Conservation (phyloP, 2,329 filamentous ascomycete species). For the Drechmeria coniospora region DNA sequence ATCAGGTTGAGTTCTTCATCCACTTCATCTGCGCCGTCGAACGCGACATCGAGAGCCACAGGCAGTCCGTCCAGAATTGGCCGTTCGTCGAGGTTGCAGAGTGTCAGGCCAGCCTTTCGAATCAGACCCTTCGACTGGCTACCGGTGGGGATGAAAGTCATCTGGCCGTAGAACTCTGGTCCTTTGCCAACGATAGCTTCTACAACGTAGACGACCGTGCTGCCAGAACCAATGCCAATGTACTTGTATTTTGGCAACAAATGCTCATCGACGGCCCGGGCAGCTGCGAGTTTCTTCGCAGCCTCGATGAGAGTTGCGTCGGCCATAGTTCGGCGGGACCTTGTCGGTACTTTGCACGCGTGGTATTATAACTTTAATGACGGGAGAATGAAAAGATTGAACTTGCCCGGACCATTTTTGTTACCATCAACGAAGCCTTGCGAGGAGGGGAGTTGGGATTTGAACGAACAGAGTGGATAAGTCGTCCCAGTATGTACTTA, state of each 20-base stretch:
- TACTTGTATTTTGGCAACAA: slow-evolving; percentile 46
- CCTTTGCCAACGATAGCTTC: slow-evolving; percentile 58
- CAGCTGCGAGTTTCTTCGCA: slow-evolving; percentile 62
- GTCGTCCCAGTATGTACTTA: no score
- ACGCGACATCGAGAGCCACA: slow-evolving; percentile 66
- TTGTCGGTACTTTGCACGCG: no score
- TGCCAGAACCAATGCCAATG: slow-evolving; percentile 68
- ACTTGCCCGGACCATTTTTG: no score
- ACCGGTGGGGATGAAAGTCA: slow-evolving; percentile 84
- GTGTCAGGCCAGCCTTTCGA: slow-evolving; percentile 57
- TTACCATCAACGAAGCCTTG: no score
- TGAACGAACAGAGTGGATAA: no score
- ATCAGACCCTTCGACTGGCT: slow-evolving; percentile 84
- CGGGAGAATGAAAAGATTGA: no score
- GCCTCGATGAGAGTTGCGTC: slow-evolving; percentile 38
- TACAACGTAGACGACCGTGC: slow-evolving; percentile 72
- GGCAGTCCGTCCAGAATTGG: slow-evolving; percentile 29
- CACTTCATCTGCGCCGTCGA: slow-evolving; percentile 94
- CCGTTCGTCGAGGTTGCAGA: slow-evolving; percentile 64
- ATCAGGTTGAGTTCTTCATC: slow-evolving; percentile 92
- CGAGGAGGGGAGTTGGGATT: no score
- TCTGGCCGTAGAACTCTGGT: slow-evolving; percentile 36
- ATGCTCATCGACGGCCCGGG: slow-evolving; percentile 58
- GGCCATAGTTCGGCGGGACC: neutral
- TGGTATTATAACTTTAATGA: no score